A percentile compares a stretch with the other conserved stretches of the same genome.
Conservation (phyloP, 495 filamentous ascomycete genomes). For the Penicillium flavigenum region DNA sequence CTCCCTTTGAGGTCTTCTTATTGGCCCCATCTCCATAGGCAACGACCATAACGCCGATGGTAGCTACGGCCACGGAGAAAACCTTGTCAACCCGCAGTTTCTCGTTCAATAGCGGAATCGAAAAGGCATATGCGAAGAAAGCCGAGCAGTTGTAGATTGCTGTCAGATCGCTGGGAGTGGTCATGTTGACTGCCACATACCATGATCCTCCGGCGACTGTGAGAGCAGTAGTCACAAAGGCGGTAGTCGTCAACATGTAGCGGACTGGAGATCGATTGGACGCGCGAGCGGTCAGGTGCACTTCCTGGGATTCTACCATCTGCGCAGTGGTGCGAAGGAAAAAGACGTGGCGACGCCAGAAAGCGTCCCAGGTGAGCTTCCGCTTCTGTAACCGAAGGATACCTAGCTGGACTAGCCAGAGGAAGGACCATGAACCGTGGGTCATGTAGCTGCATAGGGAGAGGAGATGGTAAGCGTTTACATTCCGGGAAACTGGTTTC, state of each 20-base stretch:
- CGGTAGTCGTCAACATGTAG: constrained; percentile 76
- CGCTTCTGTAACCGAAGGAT: constrained; percentile 73
- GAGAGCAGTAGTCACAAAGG: constrained; percentile 78
- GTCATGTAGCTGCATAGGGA: constrained; percentile 68
- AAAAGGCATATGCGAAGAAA: constrained; percentile 97
- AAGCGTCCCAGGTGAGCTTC: constrained; percentile 73
- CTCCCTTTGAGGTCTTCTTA: constrained; percentile 53
- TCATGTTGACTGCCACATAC: constrained; percentile 93
- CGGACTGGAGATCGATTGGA: constrained; percentile 58
- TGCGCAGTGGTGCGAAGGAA: constrained; percentile 75
- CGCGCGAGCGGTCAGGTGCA: constrained; percentile 51
- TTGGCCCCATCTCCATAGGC: constrained; percentile 75
- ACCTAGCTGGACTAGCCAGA: constrained; percentile 82
- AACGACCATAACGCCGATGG: constrained; percentile 83
- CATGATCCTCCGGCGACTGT: constrained; percentile 91
- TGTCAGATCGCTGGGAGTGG: constrained; percentile 86
- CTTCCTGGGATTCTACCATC: constrained; percentile 74
- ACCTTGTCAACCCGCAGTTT: constrained; percentile 76
- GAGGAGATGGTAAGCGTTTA: constrained; percentile 18
- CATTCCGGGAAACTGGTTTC: constrained; percentile 4
- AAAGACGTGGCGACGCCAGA: constrained; percentile 80
- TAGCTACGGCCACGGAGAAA: constrained; percentile 78
- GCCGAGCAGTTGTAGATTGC: constrained; percentile 99
- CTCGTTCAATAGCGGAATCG: constrained; percentile 83
- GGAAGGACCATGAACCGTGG: constrained; percentile 85